Evolutionary conservation across 208 protist species (phyloP), one percentile per base, ranked within the genome.

Genomic region (Novymonas esmeraldas): DNA sequence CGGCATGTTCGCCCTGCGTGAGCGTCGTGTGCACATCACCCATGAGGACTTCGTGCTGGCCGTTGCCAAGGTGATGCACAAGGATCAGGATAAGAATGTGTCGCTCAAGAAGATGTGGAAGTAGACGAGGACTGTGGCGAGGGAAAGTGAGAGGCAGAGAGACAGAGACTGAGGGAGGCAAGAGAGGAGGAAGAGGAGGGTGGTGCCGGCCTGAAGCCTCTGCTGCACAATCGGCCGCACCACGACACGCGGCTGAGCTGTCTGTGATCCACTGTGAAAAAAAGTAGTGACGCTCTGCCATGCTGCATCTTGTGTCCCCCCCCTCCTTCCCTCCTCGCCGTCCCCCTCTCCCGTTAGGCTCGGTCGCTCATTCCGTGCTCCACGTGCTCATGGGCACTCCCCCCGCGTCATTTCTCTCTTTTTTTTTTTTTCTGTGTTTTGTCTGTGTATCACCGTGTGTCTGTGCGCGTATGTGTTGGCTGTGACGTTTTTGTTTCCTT

Each of bases 1-100:
- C 3, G 98, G 99, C 66, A 99, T 99, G 98, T 99, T 99, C 79
- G 99, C 99, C 26, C 87, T 99, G 34, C 93, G 99, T 58, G 99
- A 99, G 85, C 92, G 99, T n/a, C 94, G 99, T 56, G 94, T 99
- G 26, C 99, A 99, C 88, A 99, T 99, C 29, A 99, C 97, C 28
- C 98, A 99, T 79, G 99, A 99, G 78, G 99, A 99, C 79, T 99
- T 99, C 87, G 98, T 99, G 72, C 97, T 99, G 64, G 98, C 99
- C 20, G 99, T 99, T 3, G 90, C 98, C 24, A 99, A 99, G 85
- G 98, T 99, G 52, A 99, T 99, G 95, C 93, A 99, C 75, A 99
- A 99, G 81, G 98, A 99, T 64, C 89, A 88, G 41, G 98, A 99
- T 70, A 97, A 98, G 74, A 98, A 99, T 76, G 98, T 98, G 42